A percentile compares a stretch with the other conserved stretches of the same genome.
Conservation (phyloP, 2,329 filamentous ascomycete species). For the Colletotrichum sp. region DNA sequence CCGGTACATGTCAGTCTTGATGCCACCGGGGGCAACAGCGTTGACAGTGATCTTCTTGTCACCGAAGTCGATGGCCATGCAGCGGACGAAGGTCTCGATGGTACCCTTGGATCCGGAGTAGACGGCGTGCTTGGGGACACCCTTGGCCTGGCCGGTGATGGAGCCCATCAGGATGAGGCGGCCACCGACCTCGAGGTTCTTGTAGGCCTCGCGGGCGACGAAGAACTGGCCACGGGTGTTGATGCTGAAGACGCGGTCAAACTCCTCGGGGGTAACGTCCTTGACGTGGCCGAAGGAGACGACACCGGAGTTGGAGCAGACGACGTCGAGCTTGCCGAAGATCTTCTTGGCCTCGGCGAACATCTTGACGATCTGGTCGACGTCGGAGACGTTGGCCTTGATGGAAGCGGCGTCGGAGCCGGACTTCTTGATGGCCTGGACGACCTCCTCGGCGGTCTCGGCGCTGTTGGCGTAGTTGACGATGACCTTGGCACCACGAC, state of each 20-base stretch:
- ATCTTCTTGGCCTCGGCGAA: conserved; percentile 67
- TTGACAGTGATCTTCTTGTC: conserved; percentile 73
- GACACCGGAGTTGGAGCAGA: conserved; percentile 73
- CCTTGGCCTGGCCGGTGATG: conserved; percentile 71
- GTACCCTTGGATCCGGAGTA: conserved; percentile 80
- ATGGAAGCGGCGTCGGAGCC: conserved; percentile 68
- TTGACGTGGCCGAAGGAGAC: conserved; percentile 72
- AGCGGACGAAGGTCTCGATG: conserved; percentile 78
- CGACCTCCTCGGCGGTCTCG: conserved; percentile 58
- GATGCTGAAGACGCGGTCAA: conserved; percentile 72
- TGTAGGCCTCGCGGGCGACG: conserved; percentile 73
- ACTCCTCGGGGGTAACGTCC: conserved; percentile 73
- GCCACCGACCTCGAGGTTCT: conserved; percentile 70
- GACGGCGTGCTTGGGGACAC: conserved; percentile 73
- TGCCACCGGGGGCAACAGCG: conserved; percentile 69
- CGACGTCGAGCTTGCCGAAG: conserved; percentile 73
- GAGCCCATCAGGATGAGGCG: conserved; percentile 76
- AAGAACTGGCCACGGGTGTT: conserved; percentile 76
- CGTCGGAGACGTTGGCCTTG: conserved; percentile 71
- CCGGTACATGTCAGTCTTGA: conserved; percentile 52
- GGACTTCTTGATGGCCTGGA: conserved; percentile 56
- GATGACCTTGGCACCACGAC: conserved; percentile 61
- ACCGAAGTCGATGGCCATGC: conserved; percentile 73
- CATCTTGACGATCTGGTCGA: conserved; percentile 65
- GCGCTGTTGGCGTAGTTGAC: conserved; percentile 65